Evolutionary conservation across 2,329 filamentous ascomycete genomes (phyloP).

Genomic region (Arthrobotrys sphaeroides): DNA sequence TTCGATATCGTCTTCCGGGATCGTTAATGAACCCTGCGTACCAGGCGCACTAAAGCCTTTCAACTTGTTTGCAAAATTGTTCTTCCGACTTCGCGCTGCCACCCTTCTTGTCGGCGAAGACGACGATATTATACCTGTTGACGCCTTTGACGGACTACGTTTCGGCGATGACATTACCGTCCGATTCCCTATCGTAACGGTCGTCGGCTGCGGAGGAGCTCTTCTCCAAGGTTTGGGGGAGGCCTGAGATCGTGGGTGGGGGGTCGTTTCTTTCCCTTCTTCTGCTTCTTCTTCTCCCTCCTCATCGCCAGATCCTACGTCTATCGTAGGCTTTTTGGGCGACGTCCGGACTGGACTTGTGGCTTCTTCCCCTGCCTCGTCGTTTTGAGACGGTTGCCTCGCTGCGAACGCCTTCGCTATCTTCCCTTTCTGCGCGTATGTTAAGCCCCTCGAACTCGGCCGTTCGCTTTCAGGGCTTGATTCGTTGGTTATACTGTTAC

Average conservation of each 20-base stretch:
- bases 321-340: not conserved
- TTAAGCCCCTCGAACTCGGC: conserved; percentile 11
- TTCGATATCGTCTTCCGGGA: conserved; percentile 55
- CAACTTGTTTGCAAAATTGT: conserved; percentile 58
- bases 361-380: conserved; percentile 6
- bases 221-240: conserved; percentile 65
- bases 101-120: conserved; percentile 65
- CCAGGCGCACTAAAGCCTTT: conserved; percentile 68
- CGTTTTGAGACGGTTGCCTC: conserved; percentile 1
- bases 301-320: not conserved
- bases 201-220: conserved; percentile 72
- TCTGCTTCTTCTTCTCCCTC: conserved; percentile 11
- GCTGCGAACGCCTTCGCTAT: conserved; percentile 45
- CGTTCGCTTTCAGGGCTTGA: conserved; percentile 2
- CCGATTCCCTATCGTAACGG: conserved; percentile 76
- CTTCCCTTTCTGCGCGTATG: conserved; percentile 46
- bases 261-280: conserved; percentile 4
- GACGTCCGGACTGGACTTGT: not conserved
- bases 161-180: conserved; percentile 70
- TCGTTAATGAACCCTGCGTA: conserved; percentile 59
- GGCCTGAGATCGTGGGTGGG: conserved; percentile 47
- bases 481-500: not conserved
- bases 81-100: conserved; percentile 62
- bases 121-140: conserved; percentile 15
- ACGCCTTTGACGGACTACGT: conserved; percentile 50